These are phyloP conservation scores for Cicer bijugum DNA, from an alignment of 306 rosid genomes.

Conservation along the genomic window DNA sequence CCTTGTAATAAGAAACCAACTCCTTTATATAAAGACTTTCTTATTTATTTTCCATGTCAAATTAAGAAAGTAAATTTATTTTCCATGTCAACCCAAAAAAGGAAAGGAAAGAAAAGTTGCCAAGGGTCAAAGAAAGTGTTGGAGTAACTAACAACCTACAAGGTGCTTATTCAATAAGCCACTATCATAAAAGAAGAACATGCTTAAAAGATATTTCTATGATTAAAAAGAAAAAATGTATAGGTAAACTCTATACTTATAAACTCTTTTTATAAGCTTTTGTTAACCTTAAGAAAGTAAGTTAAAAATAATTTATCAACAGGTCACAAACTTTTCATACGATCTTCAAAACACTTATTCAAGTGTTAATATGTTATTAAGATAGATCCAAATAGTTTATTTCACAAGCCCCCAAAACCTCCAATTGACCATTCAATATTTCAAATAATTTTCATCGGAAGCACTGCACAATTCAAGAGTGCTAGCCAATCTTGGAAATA, in stretches of 20 bases:
- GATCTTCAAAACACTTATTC: background rate
- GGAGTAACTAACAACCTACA: background rate
- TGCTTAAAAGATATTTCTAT: too few species aligned
- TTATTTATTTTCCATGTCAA: background rate
- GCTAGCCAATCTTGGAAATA: slow-evolving; percentile 2
- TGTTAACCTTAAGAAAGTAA: too few species aligned
- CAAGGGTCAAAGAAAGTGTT: background rate
- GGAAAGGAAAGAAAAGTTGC: background rate
- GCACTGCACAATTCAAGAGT: background rate
- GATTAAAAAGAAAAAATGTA: too few species aligned
- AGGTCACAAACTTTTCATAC: too few species aligned
- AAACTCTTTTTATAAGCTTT: too few species aligned
- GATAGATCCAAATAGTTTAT: background rate
- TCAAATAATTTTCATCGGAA: slow-evolving; percentile 19
- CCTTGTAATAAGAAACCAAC: background rate
- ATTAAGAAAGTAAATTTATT: too few species aligned
- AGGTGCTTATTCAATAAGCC: too few species aligned
- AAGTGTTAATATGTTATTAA: background rate
- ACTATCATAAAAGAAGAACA: too few species aligned
- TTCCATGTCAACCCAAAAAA: background rate
- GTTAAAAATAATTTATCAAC: too few species aligned
- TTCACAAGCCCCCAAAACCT: background rate
- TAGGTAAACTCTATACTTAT: too few species aligned
- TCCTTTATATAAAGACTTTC: background rate
- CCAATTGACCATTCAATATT: too few species aligned